Evolutionary conservation across 495 filamentous ascomycete genomes (phyloP), one percentile per base, ranked within the genome.

Genomic region (Niebla homalea): DNA sequence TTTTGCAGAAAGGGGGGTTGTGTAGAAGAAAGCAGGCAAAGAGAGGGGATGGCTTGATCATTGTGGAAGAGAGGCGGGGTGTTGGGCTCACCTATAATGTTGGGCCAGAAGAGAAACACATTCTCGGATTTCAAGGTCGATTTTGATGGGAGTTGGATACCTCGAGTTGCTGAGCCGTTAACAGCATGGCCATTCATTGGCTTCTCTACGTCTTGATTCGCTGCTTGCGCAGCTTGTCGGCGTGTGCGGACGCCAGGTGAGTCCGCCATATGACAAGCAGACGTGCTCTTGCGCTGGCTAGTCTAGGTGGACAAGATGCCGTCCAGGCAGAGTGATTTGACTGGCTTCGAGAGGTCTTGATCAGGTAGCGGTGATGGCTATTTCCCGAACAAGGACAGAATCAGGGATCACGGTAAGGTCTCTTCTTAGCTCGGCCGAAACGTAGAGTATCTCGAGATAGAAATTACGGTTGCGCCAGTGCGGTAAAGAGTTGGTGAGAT

Each of bases 81-180:
- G 39, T 46, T 36, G 57, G 29, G 7, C 75, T 49, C 74, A 94
- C 89, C 90, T 57, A 97, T 96, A 21, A 96, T 67, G 57, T 98
- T 98, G 5, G 92, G 92, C 57, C 78, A 81, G 68, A 96, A 96
- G n/a, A 94, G 65, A 59, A 94, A 98, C 53, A 98, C 84, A 65
- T 95, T 96, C 71, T 95, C 90, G 35, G 73, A 63, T 7, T 67
- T 60, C 41, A 75, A 69, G 22, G 46, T 23, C 22, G 8, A 12
- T 41, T 22, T 18, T 5, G 50, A 15, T 12, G 46, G 14, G 21
- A 18, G 45, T 26, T 5, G 37, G 15, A 36, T 37, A 7, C 43
- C 11, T 32, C 29, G 29, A 29, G 36, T 41, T 16, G 35, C 48
- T 22, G 51, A 53, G 26, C 52, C 56, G 37, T 55, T 58, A 14